A percentile compares a stretch with the other conserved stretches of the same genome.
phyloP scores from a whole-genome alignment of 768 basidiomycete species.

The Auricularia sp. region DNA sequence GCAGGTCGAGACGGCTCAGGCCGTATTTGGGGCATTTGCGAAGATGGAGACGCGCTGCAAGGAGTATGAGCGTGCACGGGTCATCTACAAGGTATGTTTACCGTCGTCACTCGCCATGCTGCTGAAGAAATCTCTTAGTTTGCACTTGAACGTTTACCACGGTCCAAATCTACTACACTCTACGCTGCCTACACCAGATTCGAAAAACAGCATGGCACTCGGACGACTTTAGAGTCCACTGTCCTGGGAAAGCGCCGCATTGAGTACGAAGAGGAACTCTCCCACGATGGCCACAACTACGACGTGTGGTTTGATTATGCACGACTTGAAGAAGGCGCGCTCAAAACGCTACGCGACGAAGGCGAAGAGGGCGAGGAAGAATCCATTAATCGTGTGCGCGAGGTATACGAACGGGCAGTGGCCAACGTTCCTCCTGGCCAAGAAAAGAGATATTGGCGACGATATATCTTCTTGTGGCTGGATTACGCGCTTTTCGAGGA shows the following conservation, averaged over 20 bases:
- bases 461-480: constrained; percentile 88
- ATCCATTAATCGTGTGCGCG: constrained; percentile 61
- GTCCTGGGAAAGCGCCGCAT: constrained; percentile 97
- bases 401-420: constrained; percentile 92
- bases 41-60: constrained; percentile 96
- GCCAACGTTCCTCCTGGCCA: constrained; percentile 89
- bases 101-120: background rate
- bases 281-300: constrained; percentile 88
- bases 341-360: constrained; percentile 62
- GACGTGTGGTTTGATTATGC: constrained; percentile 98
- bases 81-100: constrained; percentile 81
- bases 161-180: constrained; percentile 79
- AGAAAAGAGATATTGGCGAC: constrained; percentile 87
- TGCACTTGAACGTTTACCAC: constrained; percentile 84
- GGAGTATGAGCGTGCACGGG: constrained; percentile 92
- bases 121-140: constrained; percentile 43
- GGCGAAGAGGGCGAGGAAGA: constrained; percentile 64
- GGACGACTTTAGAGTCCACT: constrained; percentile 80
- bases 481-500: constrained; percentile 97
- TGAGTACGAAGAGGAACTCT: constrained; percentile 93
- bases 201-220: constrained; percentile 94
- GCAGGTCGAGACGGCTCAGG: constrained; percentile 83
- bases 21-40: constrained; percentile 86
- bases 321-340: constrained; percentile 83
- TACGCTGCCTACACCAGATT: constrained; percentile 95